Evolutionary conservation across 352 stramenopile species (phyloP).

Genomic region (Pythium aphanidermatum): DNA sequence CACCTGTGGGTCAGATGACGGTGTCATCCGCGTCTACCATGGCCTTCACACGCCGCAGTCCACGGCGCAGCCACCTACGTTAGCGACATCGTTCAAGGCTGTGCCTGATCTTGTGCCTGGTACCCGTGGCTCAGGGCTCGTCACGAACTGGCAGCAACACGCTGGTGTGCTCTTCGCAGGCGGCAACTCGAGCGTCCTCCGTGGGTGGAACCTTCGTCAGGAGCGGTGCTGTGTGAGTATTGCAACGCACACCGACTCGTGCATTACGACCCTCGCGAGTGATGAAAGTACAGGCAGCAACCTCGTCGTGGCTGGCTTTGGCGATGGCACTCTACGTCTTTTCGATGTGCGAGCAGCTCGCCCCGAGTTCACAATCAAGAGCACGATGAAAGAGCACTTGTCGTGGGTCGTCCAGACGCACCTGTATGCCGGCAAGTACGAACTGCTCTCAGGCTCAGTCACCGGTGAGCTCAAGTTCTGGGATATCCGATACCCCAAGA

Average conservation of each 20-base stretch:
- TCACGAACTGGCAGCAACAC: conserved; percentile 95
- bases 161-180: conserved; percentile 88
- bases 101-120: conserved; percentile 90
- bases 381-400: conserved; percentile 87
- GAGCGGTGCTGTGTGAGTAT: conserved; percentile 86
- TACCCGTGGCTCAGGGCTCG: conserved; percentile 89
- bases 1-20: conserved; percentile 94
- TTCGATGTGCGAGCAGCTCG: conserved; percentile 90
- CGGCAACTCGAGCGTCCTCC: conserved; percentile 89
- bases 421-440: conserved; percentile 66
- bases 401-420: conserved; percentile 95
- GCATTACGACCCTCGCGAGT: conserved; percentile 86
- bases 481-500: conserved; percentile 91
- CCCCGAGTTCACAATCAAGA: conserved; percentile 58
- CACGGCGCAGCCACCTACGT: conserved; percentile 36
- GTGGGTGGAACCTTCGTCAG: conserved; percentile 93
- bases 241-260: conserved; percentile 85
- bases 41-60: conserved; percentile 61
- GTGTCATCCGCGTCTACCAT: conserved; percentile 95
- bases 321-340: conserved; percentile 91
- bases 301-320: conserved; percentile 89
- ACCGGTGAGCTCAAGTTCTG: conserved; percentile 96
- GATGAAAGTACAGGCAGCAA: conserved; percentile 56
- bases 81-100: conserved; percentile 92
- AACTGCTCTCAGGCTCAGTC: conserved; percentile 93